Evolutionary conservation across 2,329 filamentous ascomycete species (phyloP).

Genomic region (Leptosphaerulina australis): DNA sequence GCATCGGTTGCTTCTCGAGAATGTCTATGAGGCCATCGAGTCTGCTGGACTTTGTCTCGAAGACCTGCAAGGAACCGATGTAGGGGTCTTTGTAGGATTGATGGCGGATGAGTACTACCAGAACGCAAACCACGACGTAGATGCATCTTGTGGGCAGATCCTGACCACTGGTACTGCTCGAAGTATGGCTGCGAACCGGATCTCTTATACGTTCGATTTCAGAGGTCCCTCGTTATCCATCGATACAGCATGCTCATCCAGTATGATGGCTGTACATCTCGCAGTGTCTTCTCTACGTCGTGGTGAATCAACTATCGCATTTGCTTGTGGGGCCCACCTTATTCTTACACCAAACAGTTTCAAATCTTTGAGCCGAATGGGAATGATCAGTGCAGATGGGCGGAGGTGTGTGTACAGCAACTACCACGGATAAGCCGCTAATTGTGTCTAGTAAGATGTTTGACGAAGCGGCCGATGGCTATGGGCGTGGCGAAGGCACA

Average conservation of each 20-base stretch:
- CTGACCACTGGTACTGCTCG: constrained; percentile 27
- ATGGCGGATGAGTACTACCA: constrained; percentile 18
- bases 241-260: constrained; percentile 48
- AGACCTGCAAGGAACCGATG: constrained; percentile 13
- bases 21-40: constrained; percentile 25
- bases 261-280: constrained; percentile 36
- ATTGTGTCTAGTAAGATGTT: constrained; percentile 23
- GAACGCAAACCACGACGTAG: background rate
- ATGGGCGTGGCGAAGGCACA: constrained; percentile 59
- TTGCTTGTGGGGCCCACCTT: constrained; percentile 8
- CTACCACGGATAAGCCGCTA: background rate
- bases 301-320: constrained; percentile 14
- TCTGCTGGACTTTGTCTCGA: constrained; percentile 9
- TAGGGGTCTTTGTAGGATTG: constrained; percentile 13
- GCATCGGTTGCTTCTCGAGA: constrained; percentile 28
- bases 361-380: background rate
- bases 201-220: constrained; percentile 47
- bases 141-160: background rate
- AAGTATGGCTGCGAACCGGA: constrained; percentile 41
- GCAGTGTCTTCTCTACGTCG: constrained; percentile 16
- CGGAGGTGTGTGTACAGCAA: background rate
- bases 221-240: constrained; percentile 45
- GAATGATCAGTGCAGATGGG: background rate
- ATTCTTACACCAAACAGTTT: constrained; percentile 5
- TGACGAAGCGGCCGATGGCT: constrained; percentile 59